Evolutionary conservation across 106 monocot genomes (phyloP), one percentile per base, ranked within the genome.

Genomic region (Phalaenopsis aphrodite): DNA sequence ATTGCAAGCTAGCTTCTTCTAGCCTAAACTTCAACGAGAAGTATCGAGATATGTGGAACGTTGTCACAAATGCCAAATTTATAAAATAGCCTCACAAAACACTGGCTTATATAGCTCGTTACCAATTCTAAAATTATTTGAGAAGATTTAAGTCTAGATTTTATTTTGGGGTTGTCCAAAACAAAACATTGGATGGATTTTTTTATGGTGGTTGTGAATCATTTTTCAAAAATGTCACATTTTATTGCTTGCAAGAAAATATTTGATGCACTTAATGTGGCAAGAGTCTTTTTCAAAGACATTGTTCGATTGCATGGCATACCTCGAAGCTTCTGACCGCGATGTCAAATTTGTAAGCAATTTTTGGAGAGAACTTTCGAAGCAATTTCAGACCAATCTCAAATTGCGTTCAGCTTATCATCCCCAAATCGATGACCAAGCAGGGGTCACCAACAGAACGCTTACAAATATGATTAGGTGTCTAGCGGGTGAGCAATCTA

Each of bases 221-320:
- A 52, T 1, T 77, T 77, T 37, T 80, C 75, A 1, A 79, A 80
- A 16, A 79, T 84, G 75, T 45, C 49, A 18, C 75, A 84, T 38
- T 84, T 84, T n/a, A 43, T 79, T 3, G 68, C 46, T 15, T 80
- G 41, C 23, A 76, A 41, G 11, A 75, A 80, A 1, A 80, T 21
- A 3, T 2, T 23, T 2, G 48, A 76, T 77, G 66, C 52, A 3
- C 16, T 65, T 41, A 8, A 42, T 52, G 39, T 80, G 3, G 66
- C 66, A 3, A 12, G 61, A 1, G 2, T 84, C 17, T 80, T 52
- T 14, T 52, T 52, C 12, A 10, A 12, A 3, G 52, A 52, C 3
- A 52, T 52, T 12, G 12, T 52, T n/a, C 18, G 55, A 2, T 21
- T 84, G 0, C 76, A 84, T 84, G 84, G 80, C 0, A 8, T 80